Evolutionary conservation across 768 basidiomycete genomes (phyloP).

Genomic region (Xerocomellus intermedius): DNA sequence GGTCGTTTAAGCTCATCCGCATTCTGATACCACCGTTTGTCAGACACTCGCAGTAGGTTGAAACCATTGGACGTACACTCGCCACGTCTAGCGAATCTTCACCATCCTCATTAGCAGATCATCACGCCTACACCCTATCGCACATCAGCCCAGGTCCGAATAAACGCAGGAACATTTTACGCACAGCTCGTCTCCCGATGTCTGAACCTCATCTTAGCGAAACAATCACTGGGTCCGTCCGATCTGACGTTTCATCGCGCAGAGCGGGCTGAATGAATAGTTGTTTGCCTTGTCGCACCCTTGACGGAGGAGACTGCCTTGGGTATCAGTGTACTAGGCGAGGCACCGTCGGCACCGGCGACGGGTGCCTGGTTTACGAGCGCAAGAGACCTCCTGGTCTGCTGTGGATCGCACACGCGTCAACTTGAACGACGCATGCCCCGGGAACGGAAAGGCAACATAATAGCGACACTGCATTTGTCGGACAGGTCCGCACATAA

Average conservation of each 20-base stretch:
- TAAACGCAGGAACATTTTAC: background rate
- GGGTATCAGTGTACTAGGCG: conserved; percentile 21
- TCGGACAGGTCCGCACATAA: conserved; percentile 34
- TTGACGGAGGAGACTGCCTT: conserved; percentile 22
- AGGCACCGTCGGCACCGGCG: conserved; percentile 11
- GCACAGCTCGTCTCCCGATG: conserved; percentile 16
- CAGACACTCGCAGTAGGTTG: too few species aligned
- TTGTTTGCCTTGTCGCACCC: conserved; percentile 18
- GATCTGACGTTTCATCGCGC: conserved; percentile 16
- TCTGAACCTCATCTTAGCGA: conserved; percentile 1
- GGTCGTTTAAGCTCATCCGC: background rate
- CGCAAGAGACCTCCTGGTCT: conserved; percentile 25
- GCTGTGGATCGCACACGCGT: conserved; percentile 8
- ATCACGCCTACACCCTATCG: conserved; percentile 17
- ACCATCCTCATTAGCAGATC: conserved; percentile 30
- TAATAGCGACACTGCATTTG: conserved; percentile 12
- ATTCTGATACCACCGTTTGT: too few species aligned
- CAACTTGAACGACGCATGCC: background rate
- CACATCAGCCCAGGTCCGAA: background rate
- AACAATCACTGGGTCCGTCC: background rate
- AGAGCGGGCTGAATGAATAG: conserved; percentile 29
- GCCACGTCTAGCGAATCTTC: conserved; percentile 4
- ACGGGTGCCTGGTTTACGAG: conserved; percentile 18
- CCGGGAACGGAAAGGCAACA: background rate
- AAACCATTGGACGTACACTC: too few species aligned